Percentiles rank a stretch among this genome's conserved stretches.
These are phyloP conservation scores for Rosa lucieae DNA, from an alignment of 306 rosid genomes.

Conservation along the genomic window DNA sequence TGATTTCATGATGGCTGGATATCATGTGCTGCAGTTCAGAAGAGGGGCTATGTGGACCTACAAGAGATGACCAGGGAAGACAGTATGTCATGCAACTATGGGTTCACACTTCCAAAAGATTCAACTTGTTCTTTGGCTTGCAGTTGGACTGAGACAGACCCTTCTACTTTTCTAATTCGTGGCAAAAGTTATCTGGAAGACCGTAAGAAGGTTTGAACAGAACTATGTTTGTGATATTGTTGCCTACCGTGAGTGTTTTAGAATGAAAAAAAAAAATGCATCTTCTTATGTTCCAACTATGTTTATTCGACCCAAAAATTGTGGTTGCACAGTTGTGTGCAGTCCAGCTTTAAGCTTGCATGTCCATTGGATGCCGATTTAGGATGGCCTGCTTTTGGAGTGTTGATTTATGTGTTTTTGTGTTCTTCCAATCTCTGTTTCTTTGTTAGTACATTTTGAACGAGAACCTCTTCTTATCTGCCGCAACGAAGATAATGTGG, in stretches of 20 bases:
- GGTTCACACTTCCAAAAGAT: conserved; percentile 70
- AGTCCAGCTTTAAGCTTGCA: neutral
- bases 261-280: neutral
- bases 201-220: conserved; percentile 50
- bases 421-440: neutral
- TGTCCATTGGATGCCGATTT: neutral
- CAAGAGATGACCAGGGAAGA: conserved; percentile 60
- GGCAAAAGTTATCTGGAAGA: conserved; percentile 69
- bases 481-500: neutral
- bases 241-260: neutral
- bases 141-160: conserved; percentile 75
- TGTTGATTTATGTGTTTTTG: neutral
- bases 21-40: conserved; percentile 57
- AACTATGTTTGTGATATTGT: conserved; percentile 1
- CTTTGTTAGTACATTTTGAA: neutral
- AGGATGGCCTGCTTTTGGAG: neutral
- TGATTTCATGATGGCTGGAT: conserved; percentile 2
- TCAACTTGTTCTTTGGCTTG: conserved; percentile 53
- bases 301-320: neutral
- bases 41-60: conserved; percentile 72
- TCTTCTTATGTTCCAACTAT: neutral
- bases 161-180: conserved; percentile 78
- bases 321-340: neutral
- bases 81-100: conserved; percentile 41
- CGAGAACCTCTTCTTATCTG: neutral